These are phyloP conservation scores for Aspergillus cejpii DNA, from an alignment of 2,329 filamentous ascomycete genomes.

Conservation along the genomic window DNA sequence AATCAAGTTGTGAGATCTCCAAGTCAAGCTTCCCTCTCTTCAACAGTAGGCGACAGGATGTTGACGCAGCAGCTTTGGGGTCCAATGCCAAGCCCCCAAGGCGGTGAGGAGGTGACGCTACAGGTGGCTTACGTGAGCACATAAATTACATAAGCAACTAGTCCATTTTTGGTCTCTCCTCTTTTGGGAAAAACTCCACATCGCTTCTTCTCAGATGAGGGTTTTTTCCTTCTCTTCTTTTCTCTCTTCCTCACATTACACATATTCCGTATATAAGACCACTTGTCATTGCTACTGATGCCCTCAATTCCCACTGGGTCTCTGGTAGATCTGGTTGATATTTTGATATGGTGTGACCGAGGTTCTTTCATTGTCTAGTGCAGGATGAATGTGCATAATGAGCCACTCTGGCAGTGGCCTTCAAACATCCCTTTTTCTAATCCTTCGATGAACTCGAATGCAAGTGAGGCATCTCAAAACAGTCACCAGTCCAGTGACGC, in stretches of 20 bases:
- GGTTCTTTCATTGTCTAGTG: background rate
- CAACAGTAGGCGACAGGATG: constrained; percentile 29
- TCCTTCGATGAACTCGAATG: constrained; percentile 6
- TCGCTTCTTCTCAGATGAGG: background rate
- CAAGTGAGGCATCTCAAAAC: constrained; percentile 8
- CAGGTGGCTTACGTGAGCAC: constrained; percentile 7
- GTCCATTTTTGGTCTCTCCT: constrained; percentile 9
- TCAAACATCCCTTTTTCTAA: constrained; percentile 8
- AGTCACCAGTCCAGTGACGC: constrained; percentile 12
- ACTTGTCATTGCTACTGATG: background rate
- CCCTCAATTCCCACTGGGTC: constrained; percentile 7
- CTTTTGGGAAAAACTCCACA: background rate
- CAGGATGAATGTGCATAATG: constrained; percentile 18
- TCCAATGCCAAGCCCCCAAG: constrained; percentile 9
- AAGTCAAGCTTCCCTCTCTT: constrained; percentile 28
- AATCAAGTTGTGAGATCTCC: constrained; percentile 15
- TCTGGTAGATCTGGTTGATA: constrained; percentile 12
- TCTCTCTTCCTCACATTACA: constrained; percentile 4
- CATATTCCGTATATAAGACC: background rate
- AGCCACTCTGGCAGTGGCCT: constrained; percentile 25
- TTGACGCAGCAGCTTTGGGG: constrained; percentile 24
- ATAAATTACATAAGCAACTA: too few relatives aligned
- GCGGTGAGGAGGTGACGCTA: constrained; percentile 8
- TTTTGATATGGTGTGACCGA: constrained; percentile 12
- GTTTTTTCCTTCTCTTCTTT: background rate